Evolutionary conservation across 805 yeast species (phyloP).

Genomic region (Candida sphagnicola): DNA sequence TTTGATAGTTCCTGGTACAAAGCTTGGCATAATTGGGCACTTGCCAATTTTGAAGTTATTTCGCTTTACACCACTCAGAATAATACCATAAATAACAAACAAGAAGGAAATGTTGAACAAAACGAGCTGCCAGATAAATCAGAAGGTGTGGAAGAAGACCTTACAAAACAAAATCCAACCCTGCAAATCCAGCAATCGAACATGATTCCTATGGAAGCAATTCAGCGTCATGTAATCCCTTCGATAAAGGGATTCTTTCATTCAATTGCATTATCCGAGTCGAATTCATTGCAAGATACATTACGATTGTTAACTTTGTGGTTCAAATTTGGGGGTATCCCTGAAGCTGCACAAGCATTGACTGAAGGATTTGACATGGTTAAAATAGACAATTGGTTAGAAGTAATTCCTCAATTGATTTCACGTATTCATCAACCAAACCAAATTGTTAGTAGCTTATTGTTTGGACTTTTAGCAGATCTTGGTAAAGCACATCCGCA

Average conservation of each 20-base stretch:
- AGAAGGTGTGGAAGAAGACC: constrained; percentile 12
- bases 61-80: constrained; percentile 47
- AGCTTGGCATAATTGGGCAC: constrained; percentile 99
- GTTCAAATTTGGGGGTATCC: constrained; percentile 93
- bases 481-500: constrained; percentile 96
- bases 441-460: constrained; percentile 72
- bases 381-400: constrained; percentile 89
- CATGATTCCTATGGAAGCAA: constrained; percentile 47
- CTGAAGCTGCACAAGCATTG: constrained; percentile 88
- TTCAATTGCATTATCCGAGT: constrained; percentile 81
- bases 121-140: constrained; percentile 20
- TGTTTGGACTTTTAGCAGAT: constrained; percentile 77
- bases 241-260: constrained; percentile 96
- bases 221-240: constrained; percentile 88
- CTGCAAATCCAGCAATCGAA: constrained; percentile 13
- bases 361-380: constrained; percentile 87
- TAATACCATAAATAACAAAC: constrained; percentile 10
- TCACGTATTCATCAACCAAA: constrained; percentile 96
- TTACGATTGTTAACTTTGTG: constrained; percentile 85
- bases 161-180: constrained; percentile 11
- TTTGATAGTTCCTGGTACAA: constrained; percentile 93
- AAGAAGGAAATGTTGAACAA: constrained; percentile 25
- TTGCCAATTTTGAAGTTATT: constrained; percentile 94
- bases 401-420: constrained; percentile 91
- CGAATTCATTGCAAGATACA: constrained; percentile 90